These are phyloP conservation scores for Pelargonium fulgidum DNA, from an alignment of 441 rosid genomes.

Conservation along the genomic window DNA sequence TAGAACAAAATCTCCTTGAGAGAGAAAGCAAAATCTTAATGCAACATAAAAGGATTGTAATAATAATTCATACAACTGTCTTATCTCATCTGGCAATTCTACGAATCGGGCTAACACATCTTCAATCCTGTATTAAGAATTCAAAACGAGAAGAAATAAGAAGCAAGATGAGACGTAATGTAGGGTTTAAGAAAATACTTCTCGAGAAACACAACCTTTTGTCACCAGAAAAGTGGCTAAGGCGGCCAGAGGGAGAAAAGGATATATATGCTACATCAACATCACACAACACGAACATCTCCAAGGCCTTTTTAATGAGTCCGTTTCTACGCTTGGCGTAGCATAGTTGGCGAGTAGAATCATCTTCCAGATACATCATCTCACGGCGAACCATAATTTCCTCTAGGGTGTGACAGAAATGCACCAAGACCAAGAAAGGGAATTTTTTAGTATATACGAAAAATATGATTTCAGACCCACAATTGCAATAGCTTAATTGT, in stretches of 20 bases:
- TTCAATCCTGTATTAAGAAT: background rate
- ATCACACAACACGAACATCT: conserved; percentile 1
- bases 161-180: background rate
- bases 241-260: background rate
- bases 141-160: background rate
- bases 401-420: background rate
- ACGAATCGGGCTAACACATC: conserved; percentile 4
- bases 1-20: background rate
- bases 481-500: background rate
- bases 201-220: background rate
- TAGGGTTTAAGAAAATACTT: background rate
- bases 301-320: conserved; percentile 6
- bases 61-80: conserved; percentile 1
- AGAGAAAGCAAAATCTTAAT: background rate
- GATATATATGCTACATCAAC: conserved; percentile 1
- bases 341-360: background rate
- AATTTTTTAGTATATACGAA: background rate
- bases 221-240: conserved; percentile 6
- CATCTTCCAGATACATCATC: conserved; percentile 8
- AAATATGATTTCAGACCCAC: no score
- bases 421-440: background rate
- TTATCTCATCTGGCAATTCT: background rate
- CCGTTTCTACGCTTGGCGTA: conserved; percentile 4
- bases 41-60: background rate
- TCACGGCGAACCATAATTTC: background rate